Conservation (phyloP, 257 asterid species). For the Thymus mandschuricus region DNA sequence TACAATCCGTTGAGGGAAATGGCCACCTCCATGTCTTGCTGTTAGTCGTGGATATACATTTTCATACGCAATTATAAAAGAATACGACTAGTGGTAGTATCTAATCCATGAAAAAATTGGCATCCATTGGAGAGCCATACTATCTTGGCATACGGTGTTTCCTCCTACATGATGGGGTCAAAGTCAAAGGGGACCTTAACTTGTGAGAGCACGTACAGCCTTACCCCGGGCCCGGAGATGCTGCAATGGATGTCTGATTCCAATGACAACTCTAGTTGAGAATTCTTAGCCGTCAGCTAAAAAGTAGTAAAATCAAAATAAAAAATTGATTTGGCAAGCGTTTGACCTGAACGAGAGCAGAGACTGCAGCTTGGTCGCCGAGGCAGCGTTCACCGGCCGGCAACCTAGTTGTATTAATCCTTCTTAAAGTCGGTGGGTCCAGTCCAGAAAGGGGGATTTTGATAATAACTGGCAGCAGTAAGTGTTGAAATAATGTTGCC, state of each 20-base stretch:
- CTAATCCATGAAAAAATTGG: constrained; percentile 27
- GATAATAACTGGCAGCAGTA: no score
- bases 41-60: constrained; percentile 89
- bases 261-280: constrained; percentile 75
- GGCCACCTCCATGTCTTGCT: constrained; percentile 96
- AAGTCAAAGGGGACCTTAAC: constrained; percentile 57
- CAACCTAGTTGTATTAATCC: no score
- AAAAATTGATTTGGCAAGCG: not conserved
- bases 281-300: no score
- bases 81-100: constrained; percentile 27
- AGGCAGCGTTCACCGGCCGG: constrained; percentile 65
- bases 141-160: constrained; percentile 94
- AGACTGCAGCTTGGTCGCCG: constrained; percentile 61
- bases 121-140: constrained; percentile 59
- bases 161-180: constrained; percentile 60
- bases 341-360: constrained; percentile 73
- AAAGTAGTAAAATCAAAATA: not conserved
- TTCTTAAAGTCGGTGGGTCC: no score
- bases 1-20: constrained; percentile 88
- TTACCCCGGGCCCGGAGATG: constrained; percentile 85
- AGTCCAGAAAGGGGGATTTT: no score
- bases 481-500: no score
- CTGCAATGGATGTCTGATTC: constrained; percentile 90
- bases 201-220: constrained; percentile 77
- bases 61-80: constrained; percentile 38